phyloP scores from a whole-genome alignment of 176 grass and related monocot genomes.

The Pontederia paniculata region DNA sequence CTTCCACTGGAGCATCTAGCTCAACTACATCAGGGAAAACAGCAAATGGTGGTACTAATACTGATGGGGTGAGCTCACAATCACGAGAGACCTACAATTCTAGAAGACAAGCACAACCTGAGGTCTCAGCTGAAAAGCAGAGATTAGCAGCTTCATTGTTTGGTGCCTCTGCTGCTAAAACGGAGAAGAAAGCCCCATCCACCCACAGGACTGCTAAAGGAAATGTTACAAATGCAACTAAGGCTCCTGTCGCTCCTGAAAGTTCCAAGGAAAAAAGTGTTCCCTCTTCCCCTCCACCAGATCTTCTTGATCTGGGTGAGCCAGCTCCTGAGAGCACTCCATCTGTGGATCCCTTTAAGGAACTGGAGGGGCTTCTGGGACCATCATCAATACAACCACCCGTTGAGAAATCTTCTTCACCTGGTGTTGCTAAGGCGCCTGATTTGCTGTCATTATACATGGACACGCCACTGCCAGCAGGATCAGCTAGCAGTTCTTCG shows the following conservation, averaged over 20 bases:
- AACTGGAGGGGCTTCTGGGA: slow-evolving; percentile 74
- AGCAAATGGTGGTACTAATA: slow-evolving; percentile 39
- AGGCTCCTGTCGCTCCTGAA: slow-evolving; percentile 24
- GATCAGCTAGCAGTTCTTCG: not conserved
- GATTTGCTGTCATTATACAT: slow-evolving; percentile 63
- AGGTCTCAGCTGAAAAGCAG: slow-evolving; percentile 96
- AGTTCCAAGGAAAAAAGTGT: slow-evolving; percentile 32
- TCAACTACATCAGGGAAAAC: slow-evolving; percentile 43
- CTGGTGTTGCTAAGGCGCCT: slow-evolving; percentile 29
- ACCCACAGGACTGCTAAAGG: slow-evolving; percentile 46
- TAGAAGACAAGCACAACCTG: slow-evolving; percentile 43
- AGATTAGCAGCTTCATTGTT: slow-evolving; percentile 84
- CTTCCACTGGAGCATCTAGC: slow-evolving; percentile 65
- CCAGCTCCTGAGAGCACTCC: slow-evolving; percentile 26
- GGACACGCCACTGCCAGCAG: slow-evolving; percentile 22
- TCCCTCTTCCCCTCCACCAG: slow-evolving; percentile 44
- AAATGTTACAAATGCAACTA: slow-evolving; percentile 7
- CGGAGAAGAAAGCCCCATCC: slow-evolving; percentile 38
- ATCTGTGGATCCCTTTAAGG: slow-evolving; percentile 62
- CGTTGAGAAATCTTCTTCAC: slow-evolving; percentile 20
- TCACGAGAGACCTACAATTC: slow-evolving; percentile 40
- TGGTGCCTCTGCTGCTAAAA: slow-evolving; percentile 49
- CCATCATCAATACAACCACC: slow-evolving; percentile 22
- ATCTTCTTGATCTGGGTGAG: slow-evolving; percentile 85
- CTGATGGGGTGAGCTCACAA: slow-evolving; percentile 42